A percentile compares a stretch with the other conserved stretches of the same genome.
phyloP scores from a whole-genome alignment of 2,329 filamentous ascomycete species.

The Nannizziopsis arthrosporioides region DNA sequence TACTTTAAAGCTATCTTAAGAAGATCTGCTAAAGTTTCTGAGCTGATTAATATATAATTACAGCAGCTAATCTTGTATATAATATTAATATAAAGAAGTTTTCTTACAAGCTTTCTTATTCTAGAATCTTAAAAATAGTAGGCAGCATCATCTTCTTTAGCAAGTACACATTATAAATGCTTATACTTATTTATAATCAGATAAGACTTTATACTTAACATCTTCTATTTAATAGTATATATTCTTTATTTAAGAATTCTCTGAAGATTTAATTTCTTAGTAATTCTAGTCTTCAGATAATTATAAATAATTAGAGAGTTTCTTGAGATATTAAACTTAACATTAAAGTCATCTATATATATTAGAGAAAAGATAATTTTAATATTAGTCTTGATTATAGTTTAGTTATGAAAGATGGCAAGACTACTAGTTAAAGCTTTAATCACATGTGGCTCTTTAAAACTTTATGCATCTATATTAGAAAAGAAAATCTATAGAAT shows the following conservation, averaged over 20 bases:
- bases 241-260: neutral
- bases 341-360: conserved; percentile 5
- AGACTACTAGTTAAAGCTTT: conserved; percentile 10
- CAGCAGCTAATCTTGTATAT: too few species aligned
- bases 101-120: too few species aligned
- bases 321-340: conserved; percentile 16
- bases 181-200: neutral
- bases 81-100: too few species aligned
- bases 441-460: conserved; percentile 9
- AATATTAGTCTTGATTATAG: conserved; percentile 12
- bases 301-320: conserved; percentile 2
- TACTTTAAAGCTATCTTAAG: too few species aligned
- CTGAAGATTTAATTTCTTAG: conserved; percentile 13
- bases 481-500: conserved; percentile 17
- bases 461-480: conserved; percentile 3
- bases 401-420: conserved; percentile 6
- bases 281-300: conserved; percentile 12
- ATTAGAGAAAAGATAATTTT: conserved; percentile 13
- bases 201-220: conserved; percentile 13
- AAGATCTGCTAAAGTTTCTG: too few species aligned
- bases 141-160: too few species aligned
- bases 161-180: too few species aligned
- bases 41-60: too few species aligned
- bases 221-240: conserved; percentile 9
- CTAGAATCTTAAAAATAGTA: too few species aligned